These are phyloP conservation scores for Solanum chiquidenum DNA, from an alignment of 257 asterid genomes.

Conservation along the genomic window DNA sequence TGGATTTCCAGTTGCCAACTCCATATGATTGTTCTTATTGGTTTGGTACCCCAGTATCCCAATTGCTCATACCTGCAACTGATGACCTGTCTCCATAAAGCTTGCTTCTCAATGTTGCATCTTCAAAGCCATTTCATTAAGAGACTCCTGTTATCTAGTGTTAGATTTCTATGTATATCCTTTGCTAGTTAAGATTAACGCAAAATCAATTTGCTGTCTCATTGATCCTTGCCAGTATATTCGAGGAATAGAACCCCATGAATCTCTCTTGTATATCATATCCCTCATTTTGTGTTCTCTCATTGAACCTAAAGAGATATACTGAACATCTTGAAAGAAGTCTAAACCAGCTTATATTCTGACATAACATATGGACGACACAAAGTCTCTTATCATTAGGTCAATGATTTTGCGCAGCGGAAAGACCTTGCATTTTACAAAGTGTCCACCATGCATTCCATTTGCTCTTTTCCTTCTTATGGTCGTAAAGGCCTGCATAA, in stretches of 20 bases:
- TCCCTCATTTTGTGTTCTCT: neutral
- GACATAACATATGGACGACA: neutral
- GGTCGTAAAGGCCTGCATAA: neutral
- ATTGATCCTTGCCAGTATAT: neutral
- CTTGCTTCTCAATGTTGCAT: neutral
- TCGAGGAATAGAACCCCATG: neutral
- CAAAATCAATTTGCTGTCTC: neutral
- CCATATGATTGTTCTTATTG: neutral
- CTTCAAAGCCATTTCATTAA: neutral
- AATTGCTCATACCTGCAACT: neutral
- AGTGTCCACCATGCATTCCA: neutral
- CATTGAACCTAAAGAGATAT: neutral
- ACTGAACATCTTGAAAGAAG: neutral
- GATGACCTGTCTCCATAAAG: neutral
- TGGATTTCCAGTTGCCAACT: neutral
- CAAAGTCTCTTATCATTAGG: neutral
- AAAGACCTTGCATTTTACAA: neutral
- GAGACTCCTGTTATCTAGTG: neutral
- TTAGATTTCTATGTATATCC: neutral
- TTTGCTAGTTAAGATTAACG: neutral
- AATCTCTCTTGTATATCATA: neutral
- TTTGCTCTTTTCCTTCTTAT: neutral
- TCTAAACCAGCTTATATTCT: neutral
- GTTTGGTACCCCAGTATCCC: neutral
- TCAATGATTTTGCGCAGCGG: neutral